phyloP scores from a whole-genome alignment of 192 early-diverging fungal genomes.

The Entomortierella chlamydospora region DNA sequence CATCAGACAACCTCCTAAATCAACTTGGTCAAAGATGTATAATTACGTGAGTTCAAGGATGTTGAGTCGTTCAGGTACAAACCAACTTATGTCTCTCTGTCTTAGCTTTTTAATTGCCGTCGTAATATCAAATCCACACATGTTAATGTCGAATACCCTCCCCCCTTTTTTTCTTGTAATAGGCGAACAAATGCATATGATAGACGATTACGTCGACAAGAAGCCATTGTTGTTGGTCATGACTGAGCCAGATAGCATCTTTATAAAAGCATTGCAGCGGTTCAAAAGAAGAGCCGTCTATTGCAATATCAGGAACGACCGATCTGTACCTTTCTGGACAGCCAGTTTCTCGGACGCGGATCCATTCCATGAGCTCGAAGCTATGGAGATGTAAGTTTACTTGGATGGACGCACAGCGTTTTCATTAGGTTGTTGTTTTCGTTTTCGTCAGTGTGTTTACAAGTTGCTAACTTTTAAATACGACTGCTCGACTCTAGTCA shows the following conservation, averaged over 20 bases:
- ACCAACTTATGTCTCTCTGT: neutral
- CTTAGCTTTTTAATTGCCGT: neutral
- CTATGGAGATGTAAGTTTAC: conserved; percentile 59
- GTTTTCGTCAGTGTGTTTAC: no score
- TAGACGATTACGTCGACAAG: conserved; percentile 46
- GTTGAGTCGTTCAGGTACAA: conserved; percentile 62
- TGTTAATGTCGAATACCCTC: no score
- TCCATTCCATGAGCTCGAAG: conserved; percentile 55
- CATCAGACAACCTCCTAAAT: conserved; percentile 34
- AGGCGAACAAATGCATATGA: conserved; percentile 61
- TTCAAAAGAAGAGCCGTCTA: conserved; percentile 62
- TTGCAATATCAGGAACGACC: conserved; percentile 63
- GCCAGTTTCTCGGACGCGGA: conserved; percentile 61
- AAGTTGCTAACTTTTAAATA: no score
- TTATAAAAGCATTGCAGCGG: conserved; percentile 50
- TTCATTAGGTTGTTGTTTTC: no score
- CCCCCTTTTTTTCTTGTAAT: neutral
- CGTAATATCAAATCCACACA: neutral
- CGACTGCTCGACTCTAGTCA: conserved; percentile 20
- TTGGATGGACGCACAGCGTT: neutral
- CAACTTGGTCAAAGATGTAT: conserved; percentile 34
- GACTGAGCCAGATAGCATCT: conserved; percentile 55
- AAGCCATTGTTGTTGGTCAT: conserved; percentile 55
- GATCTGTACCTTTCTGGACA: conserved; percentile 72
- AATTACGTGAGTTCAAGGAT: conserved; percentile 56